Percentiles rank a stretch among this genome's conserved stretches.
phyloP scores from a whole-genome alignment of 2,329 filamentous ascomycete species.

The Alternaria sp. region DNA sequence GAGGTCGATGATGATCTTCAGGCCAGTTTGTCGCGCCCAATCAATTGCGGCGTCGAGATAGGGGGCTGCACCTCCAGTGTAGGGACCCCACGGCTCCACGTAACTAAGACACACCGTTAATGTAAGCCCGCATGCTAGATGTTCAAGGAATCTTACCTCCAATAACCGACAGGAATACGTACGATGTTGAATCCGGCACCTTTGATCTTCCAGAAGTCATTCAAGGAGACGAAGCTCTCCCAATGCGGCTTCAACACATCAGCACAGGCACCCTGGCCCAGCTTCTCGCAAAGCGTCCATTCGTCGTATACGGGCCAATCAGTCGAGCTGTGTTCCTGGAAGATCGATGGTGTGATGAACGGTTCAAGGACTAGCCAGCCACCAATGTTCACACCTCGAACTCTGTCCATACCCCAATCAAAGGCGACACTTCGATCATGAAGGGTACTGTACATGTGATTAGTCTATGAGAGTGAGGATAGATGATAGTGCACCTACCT shows the following conservation, averaged over 20 bases:
- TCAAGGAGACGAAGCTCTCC: constrained; percentile 60
- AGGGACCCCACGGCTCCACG: constrained; percentile 56
- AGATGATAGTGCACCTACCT: constrained; percentile 19
- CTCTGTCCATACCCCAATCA: constrained; percentile 57
- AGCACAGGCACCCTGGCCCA: constrained; percentile 57
- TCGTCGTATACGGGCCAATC: constrained; percentile 57
- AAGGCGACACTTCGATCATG: constrained; percentile 33
- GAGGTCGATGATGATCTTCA: constrained; percentile 66
- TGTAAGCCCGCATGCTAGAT: too few species aligned
- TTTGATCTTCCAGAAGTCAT: constrained; percentile 65
- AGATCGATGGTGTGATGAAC: constrained; percentile 67
- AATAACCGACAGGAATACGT: constrained; percentile 67
- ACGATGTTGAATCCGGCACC: constrained; percentile 67
- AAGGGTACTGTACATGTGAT: constrained; percentile 8
- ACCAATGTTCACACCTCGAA: constrained; percentile 48
- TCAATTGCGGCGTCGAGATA: constrained; percentile 65
- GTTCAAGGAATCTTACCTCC: constrained; percentile 56
- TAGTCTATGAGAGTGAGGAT: not conserved
- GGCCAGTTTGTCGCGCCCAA: constrained; percentile 62
- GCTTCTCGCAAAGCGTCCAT: constrained; percentile 59
- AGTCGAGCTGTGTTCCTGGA: constrained; percentile 48
- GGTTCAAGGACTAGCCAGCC: constrained; percentile 49
- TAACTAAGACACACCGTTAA: constrained; percentile 4
- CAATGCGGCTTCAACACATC: constrained; percentile 59
- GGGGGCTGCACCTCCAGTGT: constrained; percentile 60